Evolutionary conservation across 805 yeast species (phyloP).

Genomic region (Ogataea naganishii): DNA sequence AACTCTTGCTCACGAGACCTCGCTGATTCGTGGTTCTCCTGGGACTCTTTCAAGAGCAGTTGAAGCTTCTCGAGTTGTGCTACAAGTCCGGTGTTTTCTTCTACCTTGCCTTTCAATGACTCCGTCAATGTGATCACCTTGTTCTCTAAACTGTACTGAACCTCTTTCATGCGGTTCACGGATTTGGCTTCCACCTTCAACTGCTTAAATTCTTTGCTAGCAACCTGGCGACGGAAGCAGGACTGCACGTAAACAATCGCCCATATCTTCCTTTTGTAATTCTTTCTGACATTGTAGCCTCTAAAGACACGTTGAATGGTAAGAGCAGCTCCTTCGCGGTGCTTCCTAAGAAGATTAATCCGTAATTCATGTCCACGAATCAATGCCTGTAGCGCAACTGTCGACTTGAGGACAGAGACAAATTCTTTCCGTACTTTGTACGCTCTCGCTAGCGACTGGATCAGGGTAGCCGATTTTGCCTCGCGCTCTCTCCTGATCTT

Average conservation of each 20-base stretch:
- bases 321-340: conserved; percentile 56
- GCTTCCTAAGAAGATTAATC: conserved; percentile 36
- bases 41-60: conserved; percentile 43
- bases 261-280: conserved; percentile 35
- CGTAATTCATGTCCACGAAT: conserved; percentile 49
- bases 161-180: conserved; percentile 82
- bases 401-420: conserved; percentile 25
- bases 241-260: conserved; percentile 72
- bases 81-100: conserved; percentile 69
- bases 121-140: conserved; percentile 96
- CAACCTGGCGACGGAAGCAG: conserved; percentile 65
- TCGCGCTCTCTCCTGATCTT: conserved; percentile 48
- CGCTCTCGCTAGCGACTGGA: conserved; percentile 66
- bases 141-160: conserved; percentile 87
- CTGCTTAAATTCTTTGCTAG: conserved; percentile 51
- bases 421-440: conserved; percentile 34
- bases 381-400: conserved; percentile 35
- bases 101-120: conserved; percentile 66
- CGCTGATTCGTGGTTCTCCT: conserved; percentile 42
- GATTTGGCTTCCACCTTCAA: conserved; percentile 87
- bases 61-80: conserved; percentile 50
- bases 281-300: conserved; percentile 52
- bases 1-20: conserved; percentile 48
- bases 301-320: conserved; percentile 68
- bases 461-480: conserved; percentile 50